Conservation (phyloP, 805 yeast genomes). For the Saccharomycopsis javanensis region DNA sequence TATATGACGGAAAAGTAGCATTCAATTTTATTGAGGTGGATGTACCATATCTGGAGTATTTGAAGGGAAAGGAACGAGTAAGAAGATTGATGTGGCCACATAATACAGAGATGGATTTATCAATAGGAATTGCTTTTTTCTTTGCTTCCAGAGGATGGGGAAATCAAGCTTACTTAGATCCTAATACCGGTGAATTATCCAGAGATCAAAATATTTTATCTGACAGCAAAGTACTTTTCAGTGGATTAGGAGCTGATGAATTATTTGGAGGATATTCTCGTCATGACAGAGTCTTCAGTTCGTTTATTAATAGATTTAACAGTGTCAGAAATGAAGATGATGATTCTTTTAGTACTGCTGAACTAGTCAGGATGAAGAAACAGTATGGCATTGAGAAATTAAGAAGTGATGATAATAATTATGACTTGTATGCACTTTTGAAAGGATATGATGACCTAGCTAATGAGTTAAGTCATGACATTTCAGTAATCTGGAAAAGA, state of each 20-base stretch:
- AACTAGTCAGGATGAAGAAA: not conserved
- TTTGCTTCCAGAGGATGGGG: slow-evolving; percentile 70
- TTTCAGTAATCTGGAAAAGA: slow-evolving; percentile 62
- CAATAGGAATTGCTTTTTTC: slow-evolving; percentile 91
- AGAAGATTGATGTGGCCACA: slow-evolving; percentile 68
- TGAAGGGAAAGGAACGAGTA: slow-evolving; percentile 41
- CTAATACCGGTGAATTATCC: slow-evolving; percentile 13
- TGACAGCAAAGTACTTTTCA: slow-evolving; percentile 59
- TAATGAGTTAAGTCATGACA: slow-evolving; percentile 57
- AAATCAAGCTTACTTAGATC: slow-evolving; percentile 19
- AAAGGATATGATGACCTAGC: slow-evolving; percentile 37
- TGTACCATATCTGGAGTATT: slow-evolving; percentile 61
- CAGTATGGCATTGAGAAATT: not conserved
- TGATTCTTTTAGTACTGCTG: not conserved
- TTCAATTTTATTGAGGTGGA: slow-evolving; percentile 57
- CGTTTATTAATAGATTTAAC: slow-evolving; percentile 1
- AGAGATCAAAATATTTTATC: slow-evolving; percentile 27
- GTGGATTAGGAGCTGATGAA: slow-evolving; percentile 97
- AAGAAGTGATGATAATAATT: not conserved
- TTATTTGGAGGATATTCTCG: slow-evolving; percentile 92
- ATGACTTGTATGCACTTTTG: not conserved
- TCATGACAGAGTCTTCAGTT: slow-evolving; percentile 46
- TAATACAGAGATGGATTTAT: slow-evolving; percentile 87
- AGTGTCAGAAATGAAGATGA: not conserved
- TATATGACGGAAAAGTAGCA: slow-evolving; percentile 30